These are phyloP conservation scores for Begonia peltatifolia DNA, from an alignment of 306 rosid genomes.

Conservation along the genomic window DNA sequence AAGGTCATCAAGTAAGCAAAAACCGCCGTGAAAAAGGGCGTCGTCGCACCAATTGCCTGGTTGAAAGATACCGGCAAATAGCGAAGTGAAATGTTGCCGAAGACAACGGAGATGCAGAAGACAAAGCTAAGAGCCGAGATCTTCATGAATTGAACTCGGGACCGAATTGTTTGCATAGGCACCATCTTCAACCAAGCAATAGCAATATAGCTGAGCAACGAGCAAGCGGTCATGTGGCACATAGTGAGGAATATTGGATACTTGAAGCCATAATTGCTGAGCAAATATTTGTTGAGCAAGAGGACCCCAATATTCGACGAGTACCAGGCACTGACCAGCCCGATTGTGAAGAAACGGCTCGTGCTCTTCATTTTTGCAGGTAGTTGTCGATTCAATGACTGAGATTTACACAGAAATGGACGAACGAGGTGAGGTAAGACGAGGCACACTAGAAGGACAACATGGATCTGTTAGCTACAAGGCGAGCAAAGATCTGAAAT, in stretches of 20 bases:
- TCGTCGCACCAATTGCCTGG: slow-evolving; percentile 13
- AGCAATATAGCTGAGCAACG: slow-evolving; percentile 12
- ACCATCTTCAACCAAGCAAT: slow-evolving; percentile 15
- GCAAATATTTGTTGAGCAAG: slow-evolving; percentile 17
- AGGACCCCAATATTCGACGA: slow-evolving; percentile 17
- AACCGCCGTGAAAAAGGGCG: slow-evolving; percentile 13
- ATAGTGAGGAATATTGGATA: slow-evolving; percentile 18
- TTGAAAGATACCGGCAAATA: slow-evolving; percentile 15
- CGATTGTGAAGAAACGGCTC: slow-evolving; percentile 13
- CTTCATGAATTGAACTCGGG: slow-evolving; percentile 14
- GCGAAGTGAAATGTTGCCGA: slow-evolving; percentile 14
- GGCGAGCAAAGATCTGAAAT: slow-evolving; percentile 5
- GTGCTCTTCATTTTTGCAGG: slow-evolving; percentile 10
- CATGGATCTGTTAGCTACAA: slow-evolving; percentile 4
- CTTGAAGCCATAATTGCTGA: slow-evolving; percentile 15
- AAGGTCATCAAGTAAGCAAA: slow-evolving; percentile 17
- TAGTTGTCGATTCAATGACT: slow-evolving; percentile 3
- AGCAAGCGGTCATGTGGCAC: slow-evolving; percentile 18
- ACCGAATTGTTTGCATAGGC: slow-evolving; percentile 11
- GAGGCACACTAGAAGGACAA: slow-evolving; percentile 2
- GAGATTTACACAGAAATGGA: not conserved
- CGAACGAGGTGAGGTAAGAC: slow-evolving; percentile 4
- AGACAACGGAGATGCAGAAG: slow-evolving; percentile 18
- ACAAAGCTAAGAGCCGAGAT: slow-evolving; percentile 16
- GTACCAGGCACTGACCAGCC: slow-evolving; percentile 11